These are phyloP conservation scores for Didymella sp. DNA, from an alignment of 2,329 filamentous ascomycete genomes.

Conservation along the genomic window DNA sequence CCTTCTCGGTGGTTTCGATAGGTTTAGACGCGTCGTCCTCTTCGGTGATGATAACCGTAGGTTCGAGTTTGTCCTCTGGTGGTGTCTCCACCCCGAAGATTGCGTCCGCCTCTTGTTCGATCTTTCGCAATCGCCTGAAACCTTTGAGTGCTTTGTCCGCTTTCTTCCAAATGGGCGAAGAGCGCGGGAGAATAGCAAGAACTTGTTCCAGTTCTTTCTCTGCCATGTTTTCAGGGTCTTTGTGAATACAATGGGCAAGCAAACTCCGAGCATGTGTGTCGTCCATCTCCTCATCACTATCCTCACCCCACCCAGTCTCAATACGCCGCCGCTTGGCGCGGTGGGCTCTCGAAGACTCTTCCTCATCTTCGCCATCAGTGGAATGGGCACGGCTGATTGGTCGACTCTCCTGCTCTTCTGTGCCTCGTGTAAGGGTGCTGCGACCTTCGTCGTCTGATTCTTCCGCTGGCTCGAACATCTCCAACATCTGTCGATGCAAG, in stretches of 20 bases:
- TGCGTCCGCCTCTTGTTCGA: slow-evolving; percentile 84
- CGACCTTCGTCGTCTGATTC: slow-evolving; percentile 80
- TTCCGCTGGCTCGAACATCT: slow-evolving; percentile 78
- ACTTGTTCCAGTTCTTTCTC: slow-evolving; percentile 67
- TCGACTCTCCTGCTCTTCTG: slow-evolving; percentile 84
- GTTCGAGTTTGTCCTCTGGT: slow-evolving; percentile 53
- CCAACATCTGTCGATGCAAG: slow-evolving; percentile 79
- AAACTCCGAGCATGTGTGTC: slow-evolving; percentile 55
- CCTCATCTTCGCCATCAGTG: slow-evolving; percentile 57
- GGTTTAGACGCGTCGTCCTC: slow-evolving; percentile 52
- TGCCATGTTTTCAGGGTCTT: slow-evolving; percentile 73
- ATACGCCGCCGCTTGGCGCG: slow-evolving; percentile 56
- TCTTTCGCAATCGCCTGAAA: slow-evolving; percentile 72
- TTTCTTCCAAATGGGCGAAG: slow-evolving; percentile 75
- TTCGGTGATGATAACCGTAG: slow-evolving; percentile 49
- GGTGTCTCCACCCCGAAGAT: slow-evolving; percentile 59
- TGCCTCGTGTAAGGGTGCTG: slow-evolving; percentile 73
- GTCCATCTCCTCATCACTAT: slow-evolving; percentile 57
- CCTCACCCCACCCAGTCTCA: slow-evolving; percentile 55
- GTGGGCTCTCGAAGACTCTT: slow-evolving; percentile 55
- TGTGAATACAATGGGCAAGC: slow-evolving; percentile 58
- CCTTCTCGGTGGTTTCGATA: slow-evolving; percentile 47
- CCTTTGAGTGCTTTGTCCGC: slow-evolving; percentile 65
- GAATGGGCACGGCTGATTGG: slow-evolving; percentile 73
- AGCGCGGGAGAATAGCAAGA: slow-evolving; percentile 61